Evolutionary conservation across 2,329 filamentous ascomycete species (phyloP), one percentile per base, ranked within the genome.

Genomic region (Tolypocladium guangdongense): DNA sequence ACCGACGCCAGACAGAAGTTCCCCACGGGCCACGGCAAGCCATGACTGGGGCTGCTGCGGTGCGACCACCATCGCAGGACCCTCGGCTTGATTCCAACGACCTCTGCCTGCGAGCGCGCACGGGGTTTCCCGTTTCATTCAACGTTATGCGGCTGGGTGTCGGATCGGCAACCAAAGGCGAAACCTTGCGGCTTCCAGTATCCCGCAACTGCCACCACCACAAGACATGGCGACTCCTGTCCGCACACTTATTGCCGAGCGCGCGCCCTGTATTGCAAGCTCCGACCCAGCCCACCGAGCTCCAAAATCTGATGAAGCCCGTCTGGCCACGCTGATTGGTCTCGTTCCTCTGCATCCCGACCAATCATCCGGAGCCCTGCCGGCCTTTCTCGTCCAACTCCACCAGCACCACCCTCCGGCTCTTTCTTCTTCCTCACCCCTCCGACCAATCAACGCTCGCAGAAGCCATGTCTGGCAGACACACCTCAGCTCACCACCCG

Each of bases 401-500:
- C 59, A 63, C 61, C 50, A 43, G 47, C 52, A 57, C 55, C 57
- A 58, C 59, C 56, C 58, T 50, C 55, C 53, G 60, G 58, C 61
- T 57, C 48, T 43, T 48, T 32, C 33, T 33, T 20, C 24, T 24
- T 24, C 27, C 20, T 24, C 46, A 53, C 39, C 36, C 37, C 55
- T 55, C 43, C 37, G 43, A 27, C 67, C 67, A 69, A 69, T 69
- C 59, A 66, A 54, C 50, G 33, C 48, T 53, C 59, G 56, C 56
- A 67, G 50, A 50, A 50, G 61, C 60, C 54, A 54, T 66, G 58
- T 66, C 51, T 57, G 56, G 58, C 57, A 63, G 60, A 65, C 63
- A 66, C 60, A 62, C 66, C 65, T 68, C 63, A 66, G 63, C 61
- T 65, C 60, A 62, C 59, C 58, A 55, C 62, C 63, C 35, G 36